Base-by-base conservation (phyloP, 495 filamentous ascomycete species). In the Xylaria curta region DNA sequence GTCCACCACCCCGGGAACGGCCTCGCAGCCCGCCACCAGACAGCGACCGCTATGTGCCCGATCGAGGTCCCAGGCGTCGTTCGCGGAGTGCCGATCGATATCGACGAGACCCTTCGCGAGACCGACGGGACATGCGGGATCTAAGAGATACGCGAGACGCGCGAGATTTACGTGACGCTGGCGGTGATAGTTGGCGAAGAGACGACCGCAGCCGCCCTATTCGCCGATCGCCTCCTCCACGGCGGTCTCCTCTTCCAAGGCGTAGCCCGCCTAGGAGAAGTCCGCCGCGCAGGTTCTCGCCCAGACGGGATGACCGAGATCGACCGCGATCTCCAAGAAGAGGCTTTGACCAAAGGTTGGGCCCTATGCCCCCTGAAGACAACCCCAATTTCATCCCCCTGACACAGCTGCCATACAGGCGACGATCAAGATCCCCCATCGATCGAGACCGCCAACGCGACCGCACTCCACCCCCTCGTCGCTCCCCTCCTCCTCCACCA, bases 361-460 rank as follows among this genome's bases (percentile, higher is more conserved):
- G 51, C 67, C 73, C 71, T 74, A 67, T 74, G 69, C 66, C 70
- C 71, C 72, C 71, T 21, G 49, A 53, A 67, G 47, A 69, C 64
- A 75, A 73, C 42, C 74, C 72, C 61, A 78, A 79, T 58, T 38
- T 12, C 67, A 73, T 75, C 21, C 76, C 76, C 76, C 74, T 77
- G 75, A 75, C 71, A 71, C 72, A 19, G 73, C 61, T 73, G 72
- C 66, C 70, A 36, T 64, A 65, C 73, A 84, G 82, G 75, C 78
- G 83, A 67, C 78, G 85, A 74, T 86, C 84, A n/a, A 82, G 84
- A 44, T 85, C 84, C 31, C 84, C 85, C 0, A 80, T 79, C 61
- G 78, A 83, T 21, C 79, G 83, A 76, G 84, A 86, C 60, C 81
- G 84, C 54, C 68, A 61, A 12, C 75, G 79, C 60, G 81, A 82